phyloP scores from a whole-genome alignment of 1,139 yeast genomes.

The Suhomyces anneliseae region DNA sequence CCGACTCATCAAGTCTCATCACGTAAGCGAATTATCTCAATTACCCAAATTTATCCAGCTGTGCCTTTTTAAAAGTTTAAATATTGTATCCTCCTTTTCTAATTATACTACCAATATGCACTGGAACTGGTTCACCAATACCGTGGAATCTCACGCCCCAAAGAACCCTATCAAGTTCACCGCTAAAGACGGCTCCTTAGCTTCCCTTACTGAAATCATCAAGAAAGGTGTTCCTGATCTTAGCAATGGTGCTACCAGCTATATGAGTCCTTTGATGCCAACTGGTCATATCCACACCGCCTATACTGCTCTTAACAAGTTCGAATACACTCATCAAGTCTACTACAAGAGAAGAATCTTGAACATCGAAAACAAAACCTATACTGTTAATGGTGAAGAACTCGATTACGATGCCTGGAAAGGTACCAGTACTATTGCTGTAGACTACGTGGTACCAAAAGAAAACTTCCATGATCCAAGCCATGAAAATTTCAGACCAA shows the following conservation, averaged over 20 bases:
- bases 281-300: conserved; percentile 51
- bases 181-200: not conserved
- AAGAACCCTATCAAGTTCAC: conserved; percentile 27
- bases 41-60: too few species aligned
- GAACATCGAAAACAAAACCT: conserved; percentile 31
- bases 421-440: conserved; percentile 40
- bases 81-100: too few species aligned
- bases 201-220: conserved; percentile 30
- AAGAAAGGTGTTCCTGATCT: conserved; percentile 33
- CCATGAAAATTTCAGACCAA: conserved; percentile 32
- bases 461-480: conserved; percentile 19
- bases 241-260: conserved; percentile 30
- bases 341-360: conserved; percentile 41
- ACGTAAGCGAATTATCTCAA: too few species aligned
- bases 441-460: conserved; percentile 40
- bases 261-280: conserved; percentile 39
- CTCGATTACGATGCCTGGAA: conserved; percentile 43
- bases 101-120: conserved; percentile 1
- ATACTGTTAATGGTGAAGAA: conserved; percentile 27
- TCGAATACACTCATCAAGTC: conserved; percentile 36
- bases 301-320: conserved; percentile 42
- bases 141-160: conserved; percentile 29
- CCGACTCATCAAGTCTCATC: too few species aligned
- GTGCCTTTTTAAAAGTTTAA: too few species aligned
- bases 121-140: conserved; percentile 22